Evolutionary conservation across 2,329 filamentous ascomycete genomes (phyloP), one percentile per base, ranked within the genome.

Genomic region (Drechslera avenae): DNA sequence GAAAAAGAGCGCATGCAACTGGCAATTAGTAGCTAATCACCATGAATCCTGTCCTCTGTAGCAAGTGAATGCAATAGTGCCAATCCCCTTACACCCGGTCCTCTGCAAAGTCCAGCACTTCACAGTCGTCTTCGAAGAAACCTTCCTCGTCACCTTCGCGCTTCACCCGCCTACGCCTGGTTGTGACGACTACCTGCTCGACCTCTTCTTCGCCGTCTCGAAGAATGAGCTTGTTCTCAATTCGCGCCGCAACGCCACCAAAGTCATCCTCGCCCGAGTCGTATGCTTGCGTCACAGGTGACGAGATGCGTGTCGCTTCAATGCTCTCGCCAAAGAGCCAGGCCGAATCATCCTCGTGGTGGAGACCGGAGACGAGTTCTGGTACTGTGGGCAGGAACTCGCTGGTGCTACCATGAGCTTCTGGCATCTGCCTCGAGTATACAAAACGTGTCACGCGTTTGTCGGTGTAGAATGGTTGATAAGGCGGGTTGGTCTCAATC

Each of bases 391-490:
- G 30, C 6, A 63, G 61, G 40, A 63, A 59, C 44, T 71, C 69
- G 30, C 54, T 67, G 37, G 49, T 58, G 40, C 64, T 66, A 17
- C 56, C 55, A 4, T 67, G 60, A 6, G 57, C 36, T 5, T 66
- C 60, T 8, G 35, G 10, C 4, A 52, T 30, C 6, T 56, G 53
- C 75, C 40, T 81, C 3, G 73, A 71, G 67, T 87, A 89, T 34
- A 91, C 82, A 60, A 86, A 89, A 21, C 97, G 79, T n/a, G 82
- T 84, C 36, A 97, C 89, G 3, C 93, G 85, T 46, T 86, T 84
- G 67, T 97, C 92, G 0, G 92, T 94, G 71, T 97, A 93, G 77
- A 97, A 97, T 1, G 94, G 93, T 66, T 96, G 92, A 64, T 96
- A 97, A 2, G 93, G 91, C 4, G 92, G 89, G 67, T 93, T 97